Conservation (phyloP, 1,139 yeast genomes). For the Lodderomyces margitis region DNA sequence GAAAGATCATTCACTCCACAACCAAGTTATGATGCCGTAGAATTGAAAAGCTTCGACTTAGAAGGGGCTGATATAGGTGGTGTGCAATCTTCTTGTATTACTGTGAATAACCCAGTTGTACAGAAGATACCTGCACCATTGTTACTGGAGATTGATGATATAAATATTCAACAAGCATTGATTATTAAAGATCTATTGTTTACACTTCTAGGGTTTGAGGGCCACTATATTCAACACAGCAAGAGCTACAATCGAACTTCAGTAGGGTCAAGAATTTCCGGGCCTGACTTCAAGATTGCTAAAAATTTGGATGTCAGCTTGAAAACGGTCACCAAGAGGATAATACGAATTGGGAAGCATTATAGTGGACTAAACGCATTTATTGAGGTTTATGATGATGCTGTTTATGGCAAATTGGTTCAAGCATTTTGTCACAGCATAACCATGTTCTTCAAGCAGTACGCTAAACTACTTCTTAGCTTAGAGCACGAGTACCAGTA, state of each 20-base stretch:
- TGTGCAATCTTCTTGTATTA: constrained; percentile 8
- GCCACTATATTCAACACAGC: constrained; percentile 68
- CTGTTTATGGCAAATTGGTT: constrained; percentile 64
- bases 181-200: constrained; percentile 68
- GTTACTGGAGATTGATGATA: constrained; percentile 40
- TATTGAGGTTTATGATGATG: constrained; percentile 53
- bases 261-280: constrained; percentile 41
- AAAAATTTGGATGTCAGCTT: constrained; percentile 72
- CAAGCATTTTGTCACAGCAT: constrained; percentile 71
- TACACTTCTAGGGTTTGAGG: constrained; percentile 76
- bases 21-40: not conserved
- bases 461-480: constrained; percentile 48
- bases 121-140: constrained; percentile 39
- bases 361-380: constrained; percentile 56
- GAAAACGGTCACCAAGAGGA: constrained; percentile 65
- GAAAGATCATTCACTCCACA: not conserved
- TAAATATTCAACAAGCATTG: constrained; percentile 65
- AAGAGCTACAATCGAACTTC: constrained; percentile 54
- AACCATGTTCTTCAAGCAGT: constrained; percentile 44
- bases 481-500: constrained; percentile 54
- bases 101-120: not conserved
- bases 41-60: not conserved
- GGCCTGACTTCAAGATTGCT: constrained; percentile 76
- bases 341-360: constrained; percentile 62
- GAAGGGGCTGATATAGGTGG: constrained; percentile 2